Evolutionary conservation across 2,329 filamentous ascomycete genomes (phyloP).

Genomic region (Pseudogymnoascus sp.): DNA sequence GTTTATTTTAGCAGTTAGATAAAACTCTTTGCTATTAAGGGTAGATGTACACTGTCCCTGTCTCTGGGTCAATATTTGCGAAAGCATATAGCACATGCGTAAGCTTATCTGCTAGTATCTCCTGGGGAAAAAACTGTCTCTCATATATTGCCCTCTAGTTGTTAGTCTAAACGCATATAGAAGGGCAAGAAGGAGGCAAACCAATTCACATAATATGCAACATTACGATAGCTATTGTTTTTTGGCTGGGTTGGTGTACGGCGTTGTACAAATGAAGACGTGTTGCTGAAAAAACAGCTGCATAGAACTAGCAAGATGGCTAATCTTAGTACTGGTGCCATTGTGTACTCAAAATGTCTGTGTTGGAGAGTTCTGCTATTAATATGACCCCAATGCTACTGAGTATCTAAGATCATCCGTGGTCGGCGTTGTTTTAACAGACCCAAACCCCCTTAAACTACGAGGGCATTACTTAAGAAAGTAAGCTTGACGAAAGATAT

Average conservation of each 20-base stretch:
- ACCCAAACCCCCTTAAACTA: background rate
- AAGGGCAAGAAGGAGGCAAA: background rate
- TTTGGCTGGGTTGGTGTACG: background rate
- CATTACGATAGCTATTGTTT: background rate
- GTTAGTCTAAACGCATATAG: background rate
- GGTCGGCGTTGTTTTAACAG: background rate
- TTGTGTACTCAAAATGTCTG: background rate
- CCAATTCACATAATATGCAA: conserved; percentile 28
- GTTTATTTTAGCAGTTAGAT: conserved; percentile 11
- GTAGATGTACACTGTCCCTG: conserved; percentile 47
- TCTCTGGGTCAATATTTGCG: conserved; percentile 58
- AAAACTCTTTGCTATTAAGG: conserved; percentile 35
- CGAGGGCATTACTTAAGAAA: background rate
- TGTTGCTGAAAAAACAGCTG: background rate
- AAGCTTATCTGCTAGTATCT: conserved; percentile 59
- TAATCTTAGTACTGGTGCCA: background rate
- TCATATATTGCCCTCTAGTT: conserved; percentile 51
- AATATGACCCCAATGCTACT: background rate
- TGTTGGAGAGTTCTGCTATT: background rate
- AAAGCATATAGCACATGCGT: conserved; percentile 75
- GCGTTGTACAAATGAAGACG: background rate
- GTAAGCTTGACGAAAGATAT: background rate
- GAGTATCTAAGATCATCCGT: background rate
- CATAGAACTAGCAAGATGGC: background rate
- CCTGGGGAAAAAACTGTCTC: conserved; percentile 59